phyloP scores from a whole-genome alignment of 83 land plant species.

The Thuja plicata region DNA sequence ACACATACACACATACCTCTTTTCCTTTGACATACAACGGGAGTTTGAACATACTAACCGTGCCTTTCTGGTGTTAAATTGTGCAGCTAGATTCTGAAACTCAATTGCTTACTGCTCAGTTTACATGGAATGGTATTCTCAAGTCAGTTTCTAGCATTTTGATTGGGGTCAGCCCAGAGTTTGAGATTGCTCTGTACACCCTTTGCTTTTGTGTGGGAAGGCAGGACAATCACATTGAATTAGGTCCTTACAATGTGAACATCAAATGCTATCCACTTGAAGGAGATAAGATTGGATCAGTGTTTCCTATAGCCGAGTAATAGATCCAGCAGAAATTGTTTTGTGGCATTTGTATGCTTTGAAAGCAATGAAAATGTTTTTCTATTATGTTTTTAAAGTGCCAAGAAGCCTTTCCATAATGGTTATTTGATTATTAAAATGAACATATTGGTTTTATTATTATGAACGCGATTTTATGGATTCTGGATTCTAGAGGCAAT shows the following conservation, averaged over 20 bases:
- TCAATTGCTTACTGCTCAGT: conserved; percentile 85
- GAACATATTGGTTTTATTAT: background rate
- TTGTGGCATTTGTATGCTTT: background rate
- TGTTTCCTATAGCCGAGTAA: conserved; percentile 76
- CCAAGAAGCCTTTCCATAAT: background rate
- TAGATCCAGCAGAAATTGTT: conserved; percentile 4
- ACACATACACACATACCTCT: background rate
- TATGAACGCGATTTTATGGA: background rate
- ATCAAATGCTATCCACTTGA: conserved; percentile 84
- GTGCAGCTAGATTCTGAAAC: conserved; percentile 94
- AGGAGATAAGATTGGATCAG: conserved; percentile 77
- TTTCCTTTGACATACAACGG: background rate
- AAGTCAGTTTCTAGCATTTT: conserved; percentile 82
- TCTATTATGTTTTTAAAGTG: background rate
- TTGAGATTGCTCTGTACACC: conserved; percentile 92
- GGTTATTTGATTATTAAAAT: background rate
- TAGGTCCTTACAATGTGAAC: conserved; percentile 91
- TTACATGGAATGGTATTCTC: conserved; percentile 86
- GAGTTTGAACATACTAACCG: background rate
- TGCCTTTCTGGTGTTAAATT: background rate
- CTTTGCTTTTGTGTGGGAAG: conserved; percentile 81
- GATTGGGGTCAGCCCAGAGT: conserved; percentile 96
- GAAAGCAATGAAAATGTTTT: background rate
- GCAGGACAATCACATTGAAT: conserved; percentile 75
- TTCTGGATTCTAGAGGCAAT: background rate